A percentile compares a stretch with the other conserved stretches of the same genome.
phyloP scores from a whole-genome alignment of 1,284 basidiomycete species.

The Golubevia sp. region DNA sequence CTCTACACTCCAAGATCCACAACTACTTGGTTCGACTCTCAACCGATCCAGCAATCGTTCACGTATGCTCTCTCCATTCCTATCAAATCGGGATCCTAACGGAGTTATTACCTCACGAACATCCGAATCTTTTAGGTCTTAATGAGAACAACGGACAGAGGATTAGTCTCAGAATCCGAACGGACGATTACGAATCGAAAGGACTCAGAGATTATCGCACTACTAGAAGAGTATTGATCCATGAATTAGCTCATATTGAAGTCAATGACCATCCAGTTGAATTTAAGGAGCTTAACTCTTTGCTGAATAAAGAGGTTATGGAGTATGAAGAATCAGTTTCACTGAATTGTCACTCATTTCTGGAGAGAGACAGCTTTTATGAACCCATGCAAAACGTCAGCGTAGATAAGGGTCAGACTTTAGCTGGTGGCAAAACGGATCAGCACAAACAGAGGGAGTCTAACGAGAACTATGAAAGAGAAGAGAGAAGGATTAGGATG shows the following conservation, averaged over 20 bases:
- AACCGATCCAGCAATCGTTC: constrained; percentile 37
- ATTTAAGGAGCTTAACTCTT: constrained; percentile 50
- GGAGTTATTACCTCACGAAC: constrained; percentile 48
- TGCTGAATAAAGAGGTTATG: constrained; percentile 46
- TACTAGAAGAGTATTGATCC: constrained; percentile 41
- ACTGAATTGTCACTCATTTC: constrained; percentile 17
- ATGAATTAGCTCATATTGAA: constrained; percentile 52
- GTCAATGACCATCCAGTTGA: constrained; percentile 44
- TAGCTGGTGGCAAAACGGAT: constrained; percentile 11
- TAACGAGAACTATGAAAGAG: neutral
- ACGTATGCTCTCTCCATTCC: constrained; percentile 40
- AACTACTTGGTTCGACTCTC: constrained; percentile 30
- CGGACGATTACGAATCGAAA: constrained; percentile 28
- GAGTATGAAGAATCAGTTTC: constrained; percentile 25
- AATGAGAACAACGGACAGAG: constrained; percentile 49
- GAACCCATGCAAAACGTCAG: constrained; percentile 12
- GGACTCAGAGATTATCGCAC: constrained; percentile 51
- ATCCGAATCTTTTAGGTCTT: constrained; percentile 41
- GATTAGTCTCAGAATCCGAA: constrained; percentile 43
- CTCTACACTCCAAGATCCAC: constrained; percentile 20
- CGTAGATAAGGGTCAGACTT: neutral
- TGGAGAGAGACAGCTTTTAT: constrained; percentile 29
- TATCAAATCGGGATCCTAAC: constrained; percentile 38
- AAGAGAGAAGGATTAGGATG: constrained; percentile 26
- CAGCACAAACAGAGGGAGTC: neutral